These are phyloP conservation scores for Saccharomycopsis amapae DNA, from an alignment of 805 yeast genomes.

Conservation along the genomic window DNA sequence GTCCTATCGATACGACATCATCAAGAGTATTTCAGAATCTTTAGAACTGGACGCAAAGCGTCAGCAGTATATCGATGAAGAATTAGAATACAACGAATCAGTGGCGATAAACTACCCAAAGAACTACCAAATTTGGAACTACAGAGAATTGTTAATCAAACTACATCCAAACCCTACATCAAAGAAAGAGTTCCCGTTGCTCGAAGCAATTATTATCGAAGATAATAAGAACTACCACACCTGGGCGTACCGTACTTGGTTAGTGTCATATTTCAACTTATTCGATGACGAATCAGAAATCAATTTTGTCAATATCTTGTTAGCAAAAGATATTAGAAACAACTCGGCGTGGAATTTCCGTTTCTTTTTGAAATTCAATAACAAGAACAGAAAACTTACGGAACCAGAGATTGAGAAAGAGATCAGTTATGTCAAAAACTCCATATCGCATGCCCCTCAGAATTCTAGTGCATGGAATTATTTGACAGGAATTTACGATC, in stretches of 20 bases:
- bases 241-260: constrained; percentile 90
- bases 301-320: constrained; percentile 38
- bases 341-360: constrained; percentile 94
- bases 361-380: constrained; percentile 39
- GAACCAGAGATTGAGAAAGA: constrained; percentile 37
- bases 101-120: constrained; percentile 73
- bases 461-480: constrained; percentile 88
- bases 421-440: constrained; percentile 40
- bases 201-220: constrained; percentile 59
- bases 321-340: constrained; percentile 66
- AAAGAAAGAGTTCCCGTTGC: constrained; percentile 56
- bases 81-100: constrained; percentile 73
- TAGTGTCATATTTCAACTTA: constrained; percentile 49
- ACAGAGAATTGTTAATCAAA: constrained; percentile 61
- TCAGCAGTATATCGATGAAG: constrained; percentile 32
- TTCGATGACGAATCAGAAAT: constrained; percentile 43
- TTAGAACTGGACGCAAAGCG: constrained; percentile 24
- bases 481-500: constrained; percentile 48
- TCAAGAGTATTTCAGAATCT: constrained; percentile 28
- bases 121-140: constrained; percentile 97
- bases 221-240: constrained; percentile 94
- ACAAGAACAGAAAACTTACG: constrained; percentile 20
- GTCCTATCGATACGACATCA: constrained; percentile 58
- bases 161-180: constrained; percentile 30
- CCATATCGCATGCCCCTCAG: constrained; percentile 60